Conservation (phyloP, 495 filamentous ascomycete species). For the Penicillium herquei region DNA sequence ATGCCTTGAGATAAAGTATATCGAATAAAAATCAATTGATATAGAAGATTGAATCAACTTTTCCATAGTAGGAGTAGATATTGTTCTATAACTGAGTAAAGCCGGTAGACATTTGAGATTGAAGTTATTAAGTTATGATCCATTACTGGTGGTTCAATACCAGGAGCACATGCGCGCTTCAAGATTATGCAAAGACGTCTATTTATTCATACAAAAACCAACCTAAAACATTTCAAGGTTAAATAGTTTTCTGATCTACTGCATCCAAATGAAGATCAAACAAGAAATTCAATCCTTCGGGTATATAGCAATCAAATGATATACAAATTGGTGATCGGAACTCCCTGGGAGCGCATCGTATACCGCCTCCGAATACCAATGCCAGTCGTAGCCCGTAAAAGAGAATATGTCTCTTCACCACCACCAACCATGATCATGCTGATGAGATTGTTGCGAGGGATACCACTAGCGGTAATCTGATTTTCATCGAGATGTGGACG, state of each 20-base stretch:
- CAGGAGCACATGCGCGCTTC: no score
- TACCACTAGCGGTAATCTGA: conserved; percentile 69
- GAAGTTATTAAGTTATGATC: no score
- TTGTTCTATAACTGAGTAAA: background rate
- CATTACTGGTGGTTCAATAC: no score
- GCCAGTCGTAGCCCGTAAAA: conserved; percentile 57
- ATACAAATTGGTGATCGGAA: conserved; percentile 75
- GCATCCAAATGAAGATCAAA: background rate
- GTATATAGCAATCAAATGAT: conserved; percentile 51
- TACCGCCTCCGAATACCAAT: conserved; percentile 77
- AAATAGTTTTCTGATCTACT: background rate
- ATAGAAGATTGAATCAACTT: background rate
- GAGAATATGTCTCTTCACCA: conserved; percentile 63
- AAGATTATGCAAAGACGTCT: no score
- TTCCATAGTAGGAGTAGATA: background rate
- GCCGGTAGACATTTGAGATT: no score
- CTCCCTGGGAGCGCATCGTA: conserved; percentile 75
- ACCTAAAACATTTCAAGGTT: no score
- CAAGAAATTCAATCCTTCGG: background rate
- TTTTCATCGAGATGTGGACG: conserved; percentile 75
- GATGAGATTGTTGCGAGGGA: conserved; percentile 70
- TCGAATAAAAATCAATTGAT: background rate
- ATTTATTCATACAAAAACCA: no score
- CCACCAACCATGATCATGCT: conserved; percentile 84
- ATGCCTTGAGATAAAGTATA: background rate